Conservation (phyloP, 495 filamentous ascomycete genomes). For the Umbilicaria muhlenbergii region DNA sequence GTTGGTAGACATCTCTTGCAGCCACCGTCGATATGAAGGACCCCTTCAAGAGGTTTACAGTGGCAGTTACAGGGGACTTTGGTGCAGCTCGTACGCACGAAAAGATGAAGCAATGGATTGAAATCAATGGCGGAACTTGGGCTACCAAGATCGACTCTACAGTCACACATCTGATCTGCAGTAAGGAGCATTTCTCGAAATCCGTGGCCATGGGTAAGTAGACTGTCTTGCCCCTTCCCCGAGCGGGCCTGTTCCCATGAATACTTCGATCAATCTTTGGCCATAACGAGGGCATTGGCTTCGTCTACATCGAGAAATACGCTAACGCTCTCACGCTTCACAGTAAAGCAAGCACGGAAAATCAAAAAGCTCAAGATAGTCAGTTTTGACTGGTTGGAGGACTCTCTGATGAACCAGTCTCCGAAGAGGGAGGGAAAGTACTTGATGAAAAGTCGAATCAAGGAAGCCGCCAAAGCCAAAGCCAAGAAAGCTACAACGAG, state of each 20-base stretch:
- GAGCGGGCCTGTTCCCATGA: not conserved
- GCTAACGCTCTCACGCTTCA: not conserved
- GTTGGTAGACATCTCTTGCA: not conserved
- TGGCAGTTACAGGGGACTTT: slow-evolving; percentile 29
- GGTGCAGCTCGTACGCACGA: slow-evolving; percentile 17
- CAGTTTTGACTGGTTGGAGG: slow-evolving; percentile 45
- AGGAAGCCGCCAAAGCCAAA: slow-evolving; percentile 11
- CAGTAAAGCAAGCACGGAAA: slow-evolving; percentile 28
- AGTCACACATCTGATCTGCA: slow-evolving; percentile 45
- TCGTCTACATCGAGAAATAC: not conserved
- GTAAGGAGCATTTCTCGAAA: slow-evolving; percentile 33
- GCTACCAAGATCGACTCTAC: slow-evolving; percentile 20
- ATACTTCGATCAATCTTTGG: not conserved
- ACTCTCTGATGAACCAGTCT: slow-evolving; percentile 23
- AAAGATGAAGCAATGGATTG: slow-evolving; percentile 39
- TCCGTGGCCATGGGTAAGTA: slow-evolving; percentile 28
- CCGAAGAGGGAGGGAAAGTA: slow-evolving; percentile 30
- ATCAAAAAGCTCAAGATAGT: slow-evolving; percentile 35
- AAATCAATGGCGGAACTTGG: slow-evolving; percentile 33
- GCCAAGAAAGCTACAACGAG: slow-evolving; percentile 13
- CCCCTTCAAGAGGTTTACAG: slow-evolving; percentile 13
- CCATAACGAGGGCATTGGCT: not conserved
- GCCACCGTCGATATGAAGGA: slow-evolving; percentile 7
- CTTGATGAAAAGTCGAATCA: slow-evolving; percentile 24
- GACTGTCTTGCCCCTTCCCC: not conserved